phyloP scores from a whole-genome alignment of 768 basidiomycete species.

The Lactifluus echinatus region DNA sequence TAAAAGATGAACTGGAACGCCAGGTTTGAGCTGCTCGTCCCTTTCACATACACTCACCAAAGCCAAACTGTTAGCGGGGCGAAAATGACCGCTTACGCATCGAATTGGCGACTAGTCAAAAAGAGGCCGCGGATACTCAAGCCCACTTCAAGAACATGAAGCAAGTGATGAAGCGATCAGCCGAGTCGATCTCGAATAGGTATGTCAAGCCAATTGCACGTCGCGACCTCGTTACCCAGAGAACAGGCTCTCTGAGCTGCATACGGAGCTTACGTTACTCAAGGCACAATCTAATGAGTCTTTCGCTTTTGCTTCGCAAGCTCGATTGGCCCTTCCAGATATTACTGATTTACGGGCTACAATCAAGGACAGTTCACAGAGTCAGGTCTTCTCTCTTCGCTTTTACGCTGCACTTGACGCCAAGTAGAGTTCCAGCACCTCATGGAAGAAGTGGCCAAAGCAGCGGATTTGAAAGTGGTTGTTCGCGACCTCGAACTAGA shows the following conservation, averaged over 20 bases:
- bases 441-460: constrained; percentile 9
- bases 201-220: background rate
- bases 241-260: constrained; percentile 16
- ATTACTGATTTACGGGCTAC: constrained; percentile 7
- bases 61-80: constrained; percentile 6
- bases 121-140: constrained; percentile 1
- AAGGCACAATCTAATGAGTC: constrained; percentile 18
- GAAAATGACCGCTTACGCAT: constrained; percentile 15
- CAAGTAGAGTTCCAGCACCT: constrained; percentile 9
- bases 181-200: constrained; percentile 6
- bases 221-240: background rate
- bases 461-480: constrained; percentile 10
- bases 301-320: constrained; percentile 16
- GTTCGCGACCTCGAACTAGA: constrained; percentile 14
- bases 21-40: constrained; percentile 1
- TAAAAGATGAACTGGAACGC: constrained; percentile 15
- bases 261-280: constrained; percentile 7
- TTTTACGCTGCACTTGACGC: background rate
- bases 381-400: background rate
- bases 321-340: constrained; percentile 14
- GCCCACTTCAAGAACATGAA: constrained; percentile 10
- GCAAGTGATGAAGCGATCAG: constrained; percentile 7
- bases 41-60: background rate
- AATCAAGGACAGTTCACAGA: constrained; percentile 10
- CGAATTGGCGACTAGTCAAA: background rate